phyloP scores from a whole-genome alignment of 805 yeast species.

The Tetrapisispora namnaoensis region DNA sequence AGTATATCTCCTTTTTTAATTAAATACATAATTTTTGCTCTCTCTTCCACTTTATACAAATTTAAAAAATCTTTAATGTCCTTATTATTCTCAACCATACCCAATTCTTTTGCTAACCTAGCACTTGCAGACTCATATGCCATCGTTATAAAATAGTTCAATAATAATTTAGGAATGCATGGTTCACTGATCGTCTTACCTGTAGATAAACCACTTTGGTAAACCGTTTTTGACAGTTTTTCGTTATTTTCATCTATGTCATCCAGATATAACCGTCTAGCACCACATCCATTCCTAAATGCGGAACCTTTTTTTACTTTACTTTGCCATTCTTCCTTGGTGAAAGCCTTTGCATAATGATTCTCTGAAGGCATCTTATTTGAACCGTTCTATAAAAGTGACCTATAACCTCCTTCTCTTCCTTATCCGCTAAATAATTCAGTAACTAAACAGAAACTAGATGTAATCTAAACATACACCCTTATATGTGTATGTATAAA shows the following conservation, averaged over 20 bases:
- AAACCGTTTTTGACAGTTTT: not conserved
- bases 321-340: slow-evolving; percentile 24
- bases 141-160: slow-evolving; percentile 68
- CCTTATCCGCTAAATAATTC: no score
- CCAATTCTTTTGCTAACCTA: slow-evolving; percentile 50
- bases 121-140: slow-evolving; percentile 64
- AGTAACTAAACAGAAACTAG: no score
- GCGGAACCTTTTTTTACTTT: slow-evolving; percentile 7
- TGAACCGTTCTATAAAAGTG: not conserved
- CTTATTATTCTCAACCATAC: slow-evolving; percentile 18
- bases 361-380: not conserved
- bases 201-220: slow-evolving; percentile 1
- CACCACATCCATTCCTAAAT: not conserved
- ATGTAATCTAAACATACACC: no score
- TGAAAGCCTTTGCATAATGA: slow-evolving; percentile 13
- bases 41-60: slow-evolving; percentile 19
- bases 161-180: slow-evolving; percentile 35
- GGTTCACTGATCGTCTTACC: slow-evolving; percentile 23
- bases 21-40: slow-evolving; percentile 18
- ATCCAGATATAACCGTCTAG: not conserved
- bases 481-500: no score
- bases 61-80: slow-evolving; percentile 26
- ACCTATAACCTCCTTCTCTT: no score
- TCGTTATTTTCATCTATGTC: not conserved
- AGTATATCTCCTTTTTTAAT: slow-evolving; percentile 19